phyloP scores from a whole-genome alignment of 139 green algal species.

The Auxenochlorella pyrenoidosa region DNA sequence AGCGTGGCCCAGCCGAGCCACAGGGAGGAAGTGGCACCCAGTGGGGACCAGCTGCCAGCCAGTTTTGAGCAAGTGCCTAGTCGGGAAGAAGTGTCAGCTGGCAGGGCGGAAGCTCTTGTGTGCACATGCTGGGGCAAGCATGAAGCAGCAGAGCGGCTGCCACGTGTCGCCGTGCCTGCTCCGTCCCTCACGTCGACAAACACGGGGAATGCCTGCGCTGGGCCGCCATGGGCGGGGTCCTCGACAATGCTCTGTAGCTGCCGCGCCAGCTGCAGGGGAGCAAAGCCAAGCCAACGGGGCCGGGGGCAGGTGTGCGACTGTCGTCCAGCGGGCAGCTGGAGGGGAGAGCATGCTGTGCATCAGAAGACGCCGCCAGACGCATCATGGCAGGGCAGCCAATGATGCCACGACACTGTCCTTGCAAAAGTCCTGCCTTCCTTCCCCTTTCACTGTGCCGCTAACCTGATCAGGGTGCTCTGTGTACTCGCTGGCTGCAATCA shows the following conservation, averaged over 20 bases:
- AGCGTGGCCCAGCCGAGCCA: too few relatives aligned
- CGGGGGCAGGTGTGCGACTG: not conserved
- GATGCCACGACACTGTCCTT: not conserved
- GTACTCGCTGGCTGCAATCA: constrained; percentile 1
- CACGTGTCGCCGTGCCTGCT: too few relatives aligned
- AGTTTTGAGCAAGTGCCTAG: too few relatives aligned
- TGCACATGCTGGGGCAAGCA: too few relatives aligned
- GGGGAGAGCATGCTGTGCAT: not conserved
- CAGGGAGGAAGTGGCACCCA: too few relatives aligned
- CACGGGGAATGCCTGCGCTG: not conserved
- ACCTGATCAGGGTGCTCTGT: constrained; percentile 18
- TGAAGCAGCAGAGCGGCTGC: too few relatives aligned
- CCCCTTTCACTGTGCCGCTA: not conserved
- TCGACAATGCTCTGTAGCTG: constrained; percentile 23
- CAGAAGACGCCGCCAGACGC: not conserved
- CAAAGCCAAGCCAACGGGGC: not conserved
- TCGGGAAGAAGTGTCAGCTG: too few relatives aligned
- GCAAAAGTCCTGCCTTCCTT: not conserved
- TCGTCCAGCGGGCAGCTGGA: not conserved
- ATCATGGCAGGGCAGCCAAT: not conserved
- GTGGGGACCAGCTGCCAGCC: too few relatives aligned
- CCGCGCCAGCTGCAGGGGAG: not conserved
- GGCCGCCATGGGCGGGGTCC: not conserved
- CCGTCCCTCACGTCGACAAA: constrained; percentile 11
- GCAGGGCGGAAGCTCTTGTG: too few relatives aligned